Conservation (phyloP, 805 yeast genomes). For the Zygosaccharomyces gambellarensis region DNA sequence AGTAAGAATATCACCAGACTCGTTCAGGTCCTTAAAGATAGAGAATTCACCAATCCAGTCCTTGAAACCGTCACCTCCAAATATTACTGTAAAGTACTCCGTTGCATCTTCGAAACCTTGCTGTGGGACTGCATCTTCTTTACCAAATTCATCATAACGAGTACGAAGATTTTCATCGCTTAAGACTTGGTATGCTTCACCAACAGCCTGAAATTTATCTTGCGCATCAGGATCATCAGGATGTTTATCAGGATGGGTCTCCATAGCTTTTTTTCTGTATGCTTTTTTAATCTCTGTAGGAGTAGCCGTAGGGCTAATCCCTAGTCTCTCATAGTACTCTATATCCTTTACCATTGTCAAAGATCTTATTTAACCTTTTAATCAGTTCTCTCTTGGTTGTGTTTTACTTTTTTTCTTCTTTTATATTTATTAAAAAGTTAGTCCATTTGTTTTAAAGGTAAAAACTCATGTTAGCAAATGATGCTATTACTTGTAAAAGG, state of each 20-base stretch:
- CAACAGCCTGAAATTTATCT: constrained; percentile 70
- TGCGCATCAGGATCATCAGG: constrained; percentile 93
- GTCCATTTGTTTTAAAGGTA: too few species aligned
- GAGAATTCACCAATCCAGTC: constrained; percentile 78
- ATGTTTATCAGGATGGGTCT: constrained; percentile 92
- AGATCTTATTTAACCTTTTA: neutral
- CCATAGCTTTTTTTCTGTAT: constrained; percentile 83
- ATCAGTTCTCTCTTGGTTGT: neutral
- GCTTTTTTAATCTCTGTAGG: constrained; percentile 87
- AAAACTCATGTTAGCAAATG: too few species aligned
- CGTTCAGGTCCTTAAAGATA: constrained; percentile 56
- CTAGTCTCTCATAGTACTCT: constrained; percentile 76
- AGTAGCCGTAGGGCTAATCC: constrained; percentile 63
- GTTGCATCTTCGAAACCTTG: constrained; percentile 79
- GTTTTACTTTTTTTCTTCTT: neutral
- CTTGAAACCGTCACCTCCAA: constrained; percentile 75
- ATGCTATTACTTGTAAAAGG: too few species aligned
- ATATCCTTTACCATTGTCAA: constrained; percentile 74
- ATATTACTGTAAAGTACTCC: constrained; percentile 77
- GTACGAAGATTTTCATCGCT: constrained; percentile 66
- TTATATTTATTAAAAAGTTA: neutral
- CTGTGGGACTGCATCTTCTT: constrained; percentile 64
- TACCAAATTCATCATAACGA: constrained; percentile 81
- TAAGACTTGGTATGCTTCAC: constrained; percentile 71
- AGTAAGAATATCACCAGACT: constrained; percentile 48